Conservation (phyloP, 2,329 filamentous ascomycete species). For the Fusarium subglutinans region DNA sequence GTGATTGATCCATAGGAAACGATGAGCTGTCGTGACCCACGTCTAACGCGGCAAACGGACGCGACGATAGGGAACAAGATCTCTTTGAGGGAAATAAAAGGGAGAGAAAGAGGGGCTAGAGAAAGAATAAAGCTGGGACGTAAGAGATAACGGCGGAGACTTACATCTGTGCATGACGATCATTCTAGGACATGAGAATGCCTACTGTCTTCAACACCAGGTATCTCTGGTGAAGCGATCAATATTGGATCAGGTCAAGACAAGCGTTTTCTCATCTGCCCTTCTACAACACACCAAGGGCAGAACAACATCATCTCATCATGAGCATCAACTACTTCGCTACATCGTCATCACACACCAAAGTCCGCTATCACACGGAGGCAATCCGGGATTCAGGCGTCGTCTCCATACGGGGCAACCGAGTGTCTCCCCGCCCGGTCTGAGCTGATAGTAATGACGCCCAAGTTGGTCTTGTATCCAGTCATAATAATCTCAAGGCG, state of each 20-base stretch:
- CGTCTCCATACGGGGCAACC: background rate
- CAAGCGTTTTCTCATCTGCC: conserved; percentile 1
- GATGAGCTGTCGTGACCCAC: conserved; percentile 28
- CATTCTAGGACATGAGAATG: background rate
- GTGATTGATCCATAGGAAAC: conserved; percentile 12
- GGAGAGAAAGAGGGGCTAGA: background rate
- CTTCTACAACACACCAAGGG: conserved; percentile 2
- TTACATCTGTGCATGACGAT: conserved; percentile 12
- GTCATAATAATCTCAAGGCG: conserved; percentile 6
- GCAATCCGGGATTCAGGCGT: conserved; percentile 3
- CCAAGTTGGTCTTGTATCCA: background rate
- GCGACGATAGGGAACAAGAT: background rate
- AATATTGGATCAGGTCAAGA: background rate
- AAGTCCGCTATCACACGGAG: conserved; percentile 13
- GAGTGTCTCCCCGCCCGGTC: background rate
- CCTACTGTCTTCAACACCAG: background rate
- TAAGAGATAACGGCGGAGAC: background rate
- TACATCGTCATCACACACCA: conserved; percentile 23
- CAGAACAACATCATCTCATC: conserved; percentile 3
- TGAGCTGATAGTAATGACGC: conserved; percentile 15
- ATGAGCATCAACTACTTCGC: conserved; percentile 12
- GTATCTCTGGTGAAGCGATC: background rate
- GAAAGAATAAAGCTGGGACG: background rate
- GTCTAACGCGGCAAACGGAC: conserved; percentile 21
- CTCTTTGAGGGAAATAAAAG: background rate